Evolutionary conservation across 768 basidiomycete species (phyloP), one percentile per base, ranked within the genome.

Genomic region (Boletus barrowsii): DNA sequence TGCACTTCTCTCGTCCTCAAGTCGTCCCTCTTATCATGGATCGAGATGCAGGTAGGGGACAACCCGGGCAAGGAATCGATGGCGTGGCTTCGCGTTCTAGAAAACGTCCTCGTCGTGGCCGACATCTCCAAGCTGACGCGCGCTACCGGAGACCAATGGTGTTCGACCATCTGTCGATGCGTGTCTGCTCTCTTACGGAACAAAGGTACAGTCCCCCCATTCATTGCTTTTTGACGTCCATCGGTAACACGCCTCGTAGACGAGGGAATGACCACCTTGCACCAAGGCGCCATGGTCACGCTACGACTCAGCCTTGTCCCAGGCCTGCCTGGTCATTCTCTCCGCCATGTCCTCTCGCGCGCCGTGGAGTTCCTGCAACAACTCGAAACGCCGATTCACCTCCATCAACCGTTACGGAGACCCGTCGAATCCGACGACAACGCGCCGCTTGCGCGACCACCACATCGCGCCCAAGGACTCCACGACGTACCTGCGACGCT

Each of bases 1-100:
- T 79, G 83, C 8, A 82, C 78, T 11, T 87, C 87, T 0, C 75
- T 96, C 41, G 72, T 93, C 11, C 75, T 90, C 47, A 86, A 86
- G 60, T 84, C 86, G 0, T 80, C 82, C 1, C 74, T 95, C 9
- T 72, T 96, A 3, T 70, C 84, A 0, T 98, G 94, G 94, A 83
- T 95, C 24, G 85, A 89, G 64, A 83, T 88, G 72, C 88, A 91
- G 61, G 63, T 90, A 10, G 42, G 46, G 35, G 51, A 57, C 13
- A 51, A 24, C 3, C 22, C 42, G 1, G 54, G 59, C n/a, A 70
- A 68, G 0, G 80, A 84, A 55, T 70, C 72, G 10, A 62, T 85
- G 13, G 81, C 79, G 5, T 91, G 87, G 86, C 70, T 81, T 29
- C 83, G 79, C 48, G 81, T 88, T 42, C 60, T 88, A 3, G 84